Evolutionary conservation across 2,329 filamentous ascomycete genomes (phyloP), one percentile per base, ranked within the genome.

Genomic region (Cercospora nicotianae): DNA sequence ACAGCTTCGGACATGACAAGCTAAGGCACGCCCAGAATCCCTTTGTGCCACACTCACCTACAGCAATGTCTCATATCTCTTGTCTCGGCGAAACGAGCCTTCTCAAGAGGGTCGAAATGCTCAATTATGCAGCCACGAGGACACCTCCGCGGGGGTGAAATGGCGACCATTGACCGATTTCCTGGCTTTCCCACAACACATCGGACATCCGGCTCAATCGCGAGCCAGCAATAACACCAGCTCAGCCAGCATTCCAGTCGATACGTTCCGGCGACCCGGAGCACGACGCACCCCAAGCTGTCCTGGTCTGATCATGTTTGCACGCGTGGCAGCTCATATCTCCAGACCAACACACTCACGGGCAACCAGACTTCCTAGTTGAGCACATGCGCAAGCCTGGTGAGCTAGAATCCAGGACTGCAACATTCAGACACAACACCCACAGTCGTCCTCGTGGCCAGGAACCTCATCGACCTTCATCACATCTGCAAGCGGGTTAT

Each of bases 401-500:
- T 51, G 45, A 13, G 45, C 20, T 23, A 23, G 12, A 1, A 9
- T 16, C n/a, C 23, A 28, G 23, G 10, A n/a, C 12, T 28, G 48
- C 23, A 48, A 64, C 18, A 26, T 45, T 9, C 30, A 57, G 36
- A 20, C 13, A 64, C 33, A 28, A 48, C 51, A 30, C 51, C 23
- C 12, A 45, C 23, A 64, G 53, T 13, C 33, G 30, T 13, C 53
- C 33, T 16, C 33, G 18, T 30, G 20, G 9, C 16, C 62, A 39
- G 33, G 42, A 9, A 39, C n/a, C 12, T 20, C 31, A 20, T 23
- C 62, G 20, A 31, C 18, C 5, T 7, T n/a, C 55, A 53, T 45
- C 51, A 48, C 33, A 45, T 53, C 53, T 64, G 33, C 51, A 28
- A 57, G 8, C 62, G 20, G 53, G 31, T 64, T 31, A 64, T 31